Conservation (phyloP, 1,284 basidiomycete genomes). For the Ustilago trichophora region DNA sequence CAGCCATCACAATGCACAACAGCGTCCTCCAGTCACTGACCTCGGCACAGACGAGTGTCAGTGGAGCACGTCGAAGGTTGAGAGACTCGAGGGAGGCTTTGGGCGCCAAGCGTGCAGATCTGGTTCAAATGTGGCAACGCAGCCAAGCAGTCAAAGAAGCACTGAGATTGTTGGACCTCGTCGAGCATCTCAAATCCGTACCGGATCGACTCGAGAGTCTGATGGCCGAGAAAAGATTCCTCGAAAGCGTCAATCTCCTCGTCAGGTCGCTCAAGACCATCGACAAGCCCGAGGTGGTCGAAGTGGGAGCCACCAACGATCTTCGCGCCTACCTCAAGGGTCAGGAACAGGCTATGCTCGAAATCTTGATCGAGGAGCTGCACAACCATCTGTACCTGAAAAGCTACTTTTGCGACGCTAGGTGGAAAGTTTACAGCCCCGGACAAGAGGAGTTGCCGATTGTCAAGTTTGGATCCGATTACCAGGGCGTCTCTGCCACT, state of each 20-base stretch:
- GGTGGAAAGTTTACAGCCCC: conserved; percentile 85
- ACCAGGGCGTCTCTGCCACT: conserved; percentile 14
- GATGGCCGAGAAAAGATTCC: conserved; percentile 92
- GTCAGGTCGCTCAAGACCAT: conserved; percentile 88
- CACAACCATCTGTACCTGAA: conserved; percentile 98
- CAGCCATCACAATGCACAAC: conserved; percentile 64
- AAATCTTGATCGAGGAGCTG: conserved; percentile 93
- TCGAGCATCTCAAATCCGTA: conserved; percentile 79
- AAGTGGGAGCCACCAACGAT: conserved; percentile 92
- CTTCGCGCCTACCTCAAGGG: conserved; percentile 82
- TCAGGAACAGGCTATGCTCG: conserved; percentile 74
- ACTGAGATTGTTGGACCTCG: conserved; percentile 54
- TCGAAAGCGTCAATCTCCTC: conserved; percentile 88
- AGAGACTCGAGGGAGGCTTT: conserved; percentile 62
- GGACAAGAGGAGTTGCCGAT: conserved; percentile 73
- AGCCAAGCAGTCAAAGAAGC: conserved; percentile 62
- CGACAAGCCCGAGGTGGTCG: conserved; percentile 89
- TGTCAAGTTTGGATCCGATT: conserved; percentile 53
- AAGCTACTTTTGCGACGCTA: conserved; percentile 90
- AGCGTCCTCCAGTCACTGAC: conserved; percentile 56
- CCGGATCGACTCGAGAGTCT: conserved; percentile 91
- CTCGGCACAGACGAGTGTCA: conserved; percentile 54
- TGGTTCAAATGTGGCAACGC: conserved; percentile 66
- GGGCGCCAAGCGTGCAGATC: conserved; percentile 60
- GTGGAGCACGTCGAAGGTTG: conserved; percentile 49